Evolutionary conservation across 225 moss, liverwort and hornwort species (phyloP).

Genomic region (Rhytidiadelphus loreus): DNA sequence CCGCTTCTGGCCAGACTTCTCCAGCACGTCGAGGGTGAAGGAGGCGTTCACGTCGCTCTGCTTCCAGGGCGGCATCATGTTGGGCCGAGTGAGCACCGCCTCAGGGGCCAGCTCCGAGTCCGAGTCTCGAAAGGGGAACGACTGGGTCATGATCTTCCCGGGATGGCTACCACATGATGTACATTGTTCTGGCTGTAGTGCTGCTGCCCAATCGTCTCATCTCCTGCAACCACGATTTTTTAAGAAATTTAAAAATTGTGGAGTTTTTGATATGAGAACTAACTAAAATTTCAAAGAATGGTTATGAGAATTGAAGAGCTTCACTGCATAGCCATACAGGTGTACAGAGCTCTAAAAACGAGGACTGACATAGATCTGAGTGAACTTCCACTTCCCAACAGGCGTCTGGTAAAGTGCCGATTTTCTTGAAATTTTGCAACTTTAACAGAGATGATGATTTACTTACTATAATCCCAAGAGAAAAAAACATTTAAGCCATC

Average conservation of each 20-base stretch:
- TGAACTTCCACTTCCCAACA: not conserved
- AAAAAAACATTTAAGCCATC: not conserved
- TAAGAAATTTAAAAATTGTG: not conserved
- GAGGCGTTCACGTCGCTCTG: conserved; percentile 6
- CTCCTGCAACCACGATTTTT: not conserved
- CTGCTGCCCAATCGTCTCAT: not conserved
- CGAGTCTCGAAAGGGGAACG: conserved; percentile 26
- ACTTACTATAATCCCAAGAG: not conserved
- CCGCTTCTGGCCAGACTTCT: conserved; percentile 30
- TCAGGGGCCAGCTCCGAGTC: conserved; percentile 17
- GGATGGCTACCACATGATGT: not conserved
- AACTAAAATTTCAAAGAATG: not conserved
- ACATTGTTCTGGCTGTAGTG: not conserved
- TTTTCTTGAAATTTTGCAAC: not conserved
- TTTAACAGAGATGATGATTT: not conserved
- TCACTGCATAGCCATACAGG: not conserved
- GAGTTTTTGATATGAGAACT: not conserved
- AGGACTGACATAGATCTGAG: not conserved
- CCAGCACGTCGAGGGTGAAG: conserved; percentile 11
- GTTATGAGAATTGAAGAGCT: not conserved
- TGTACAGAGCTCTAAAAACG: not conserved
- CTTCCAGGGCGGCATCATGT: conserved; percentile 28
- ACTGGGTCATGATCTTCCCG: conserved; percentile 31
- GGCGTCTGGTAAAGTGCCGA: not conserved
- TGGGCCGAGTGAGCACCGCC: conserved; percentile 16